A percentile compares a stretch with the other conserved stretches of the same genome.
These are phyloP conservation scores for Vaccinium corymbosum DNA, from an alignment of 148 eudicot species.

Conservation along the genomic window DNA sequence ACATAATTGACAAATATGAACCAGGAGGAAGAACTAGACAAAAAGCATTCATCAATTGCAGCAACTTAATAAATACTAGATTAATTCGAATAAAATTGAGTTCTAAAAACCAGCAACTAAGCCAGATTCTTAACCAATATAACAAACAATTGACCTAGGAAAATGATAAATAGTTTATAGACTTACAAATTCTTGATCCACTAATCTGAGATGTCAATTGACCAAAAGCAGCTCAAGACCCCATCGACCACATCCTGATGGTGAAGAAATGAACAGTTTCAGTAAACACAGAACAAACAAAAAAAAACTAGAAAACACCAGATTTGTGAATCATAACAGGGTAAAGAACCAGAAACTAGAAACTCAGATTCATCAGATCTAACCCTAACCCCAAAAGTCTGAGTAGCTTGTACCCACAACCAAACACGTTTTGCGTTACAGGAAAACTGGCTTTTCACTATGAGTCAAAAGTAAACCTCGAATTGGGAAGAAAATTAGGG, in stretches of 20 bases:
- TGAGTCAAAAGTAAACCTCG: conserved; percentile 5
- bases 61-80: neutral
- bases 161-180: conserved; percentile 16
- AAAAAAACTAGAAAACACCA: conserved; percentile 18
- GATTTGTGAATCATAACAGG: conserved; percentile 8
- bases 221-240: conserved; percentile 42
- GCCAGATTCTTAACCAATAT: neutral
- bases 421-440: no score
- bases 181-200: conserved; percentile 57
- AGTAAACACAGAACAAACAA: conserved; percentile 17
- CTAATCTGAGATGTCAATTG: conserved; percentile 39
- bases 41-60: conserved; percentile 8
- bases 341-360: conserved; percentile 1
- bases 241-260: conserved; percentile 34
- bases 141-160: neutral
- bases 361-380: conserved; percentile 33
- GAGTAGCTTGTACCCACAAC: neutral
- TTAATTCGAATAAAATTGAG: conserved; percentile 14
- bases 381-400: conserved; percentile 26
- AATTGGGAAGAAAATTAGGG: conserved; percentile 2
- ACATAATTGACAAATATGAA: neutral
- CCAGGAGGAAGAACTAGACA: neutral
- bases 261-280: conserved; percentile 24
- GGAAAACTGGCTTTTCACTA: neutral
- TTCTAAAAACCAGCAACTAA: neutral